Evolutionary conservation across 345 rosid genomes (phyloP).

Genomic region (Sonneratia alba): DNA sequence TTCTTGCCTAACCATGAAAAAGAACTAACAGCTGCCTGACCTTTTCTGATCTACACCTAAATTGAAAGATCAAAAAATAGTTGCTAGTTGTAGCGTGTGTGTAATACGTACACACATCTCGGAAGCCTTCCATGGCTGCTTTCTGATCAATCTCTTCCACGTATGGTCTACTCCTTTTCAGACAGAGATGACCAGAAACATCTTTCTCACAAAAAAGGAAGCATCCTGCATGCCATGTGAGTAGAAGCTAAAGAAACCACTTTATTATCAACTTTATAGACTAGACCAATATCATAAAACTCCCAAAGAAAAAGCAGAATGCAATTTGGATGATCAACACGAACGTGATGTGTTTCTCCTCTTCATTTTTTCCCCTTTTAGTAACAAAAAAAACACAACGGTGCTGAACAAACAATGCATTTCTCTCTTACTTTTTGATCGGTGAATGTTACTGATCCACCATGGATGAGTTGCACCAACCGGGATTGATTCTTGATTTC

Average conservation of each 20-base stretch:
- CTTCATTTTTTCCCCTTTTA: background rate
- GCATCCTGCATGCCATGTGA: background rate
- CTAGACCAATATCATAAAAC: background rate
- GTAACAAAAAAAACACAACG: background rate
- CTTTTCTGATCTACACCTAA: no score
- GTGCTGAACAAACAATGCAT: background rate
- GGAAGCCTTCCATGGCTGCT: no score
- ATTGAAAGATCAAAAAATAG: no score
- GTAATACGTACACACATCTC: no score
- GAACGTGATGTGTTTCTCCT: background rate
- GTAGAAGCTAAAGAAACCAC: background rate
- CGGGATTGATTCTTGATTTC: no score
- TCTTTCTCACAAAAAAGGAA: background rate
- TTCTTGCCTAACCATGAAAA: no score
- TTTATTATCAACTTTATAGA: background rate
- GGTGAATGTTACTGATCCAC: background rate
- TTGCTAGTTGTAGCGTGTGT: no score
- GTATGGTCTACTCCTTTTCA: background rate
- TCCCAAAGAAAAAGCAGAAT: background rate
- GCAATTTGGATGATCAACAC: background rate
- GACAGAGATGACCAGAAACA: background rate
- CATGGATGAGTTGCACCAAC: no score
- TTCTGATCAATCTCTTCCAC: no score
- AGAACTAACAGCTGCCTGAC: no score
- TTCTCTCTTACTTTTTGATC: no score